These are phyloP conservation scores for Boletus barrowsii DNA, from an alignment of 768 basidiomycete genomes.

Conservation along the genomic window DNA sequence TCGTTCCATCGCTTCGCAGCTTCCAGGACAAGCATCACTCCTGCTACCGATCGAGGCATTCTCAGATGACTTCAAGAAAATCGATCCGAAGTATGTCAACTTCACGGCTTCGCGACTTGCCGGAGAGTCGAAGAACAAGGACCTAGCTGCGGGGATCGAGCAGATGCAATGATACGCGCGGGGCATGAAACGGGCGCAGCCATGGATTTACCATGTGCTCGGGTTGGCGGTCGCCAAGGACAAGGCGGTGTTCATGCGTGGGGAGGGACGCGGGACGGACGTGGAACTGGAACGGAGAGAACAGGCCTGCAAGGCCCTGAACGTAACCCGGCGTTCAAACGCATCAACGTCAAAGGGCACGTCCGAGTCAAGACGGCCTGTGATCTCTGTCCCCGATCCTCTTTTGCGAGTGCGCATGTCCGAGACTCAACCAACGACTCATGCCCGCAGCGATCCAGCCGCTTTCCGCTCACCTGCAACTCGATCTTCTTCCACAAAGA, in stretches of 20 bases:
- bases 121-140: conserved; percentile 7
- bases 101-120: conserved; percentile 1
- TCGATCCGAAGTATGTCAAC: not conserved
- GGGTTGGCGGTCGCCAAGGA: too few species aligned
- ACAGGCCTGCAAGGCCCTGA: not conserved
- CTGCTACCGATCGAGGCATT: conserved; percentile 14
- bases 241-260: too few species aligned
- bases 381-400: too few species aligned
- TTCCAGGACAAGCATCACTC: not conserved
- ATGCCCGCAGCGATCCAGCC: too few species aligned
- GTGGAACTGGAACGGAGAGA: not conserved
- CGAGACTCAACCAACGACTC: too few species aligned
- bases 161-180: too few species aligned
- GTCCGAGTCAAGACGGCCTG: too few species aligned
- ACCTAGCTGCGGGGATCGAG: not conserved
- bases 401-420: too few species aligned
- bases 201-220: too few species aligned
- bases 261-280: not conserved
- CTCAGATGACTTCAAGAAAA: not conserved
- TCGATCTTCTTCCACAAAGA: not conserved
- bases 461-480: too few species aligned
- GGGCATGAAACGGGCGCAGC: too few species aligned
- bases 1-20: conserved; percentile 9
- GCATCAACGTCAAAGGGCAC: too few species aligned
- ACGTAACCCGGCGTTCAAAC: not conserved